These are phyloP conservation scores for Daldinia eschscholtzii DNA, from an alignment of 2,329 filamentous ascomycete genomes.

Conservation along the genomic window DNA sequence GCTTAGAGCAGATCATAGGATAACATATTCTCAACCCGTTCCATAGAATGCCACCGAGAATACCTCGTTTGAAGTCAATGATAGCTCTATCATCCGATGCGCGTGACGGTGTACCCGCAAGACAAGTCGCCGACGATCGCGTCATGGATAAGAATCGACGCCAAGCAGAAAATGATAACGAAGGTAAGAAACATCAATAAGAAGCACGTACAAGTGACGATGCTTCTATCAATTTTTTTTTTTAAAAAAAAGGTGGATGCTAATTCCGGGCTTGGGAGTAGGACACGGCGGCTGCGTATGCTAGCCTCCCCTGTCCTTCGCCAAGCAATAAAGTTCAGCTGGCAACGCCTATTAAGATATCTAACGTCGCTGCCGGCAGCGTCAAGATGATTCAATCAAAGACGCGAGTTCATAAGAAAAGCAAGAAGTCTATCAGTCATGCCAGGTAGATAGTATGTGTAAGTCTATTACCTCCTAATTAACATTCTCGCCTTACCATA, in stretches of 20 bases:
- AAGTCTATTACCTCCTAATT: constrained; percentile 1
- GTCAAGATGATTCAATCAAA: constrained; percentile 26
- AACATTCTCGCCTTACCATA: neutral
- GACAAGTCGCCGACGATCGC: constrained; percentile 6
- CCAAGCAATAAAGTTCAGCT: constrained; percentile 17
- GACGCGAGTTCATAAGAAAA: constrained; percentile 4
- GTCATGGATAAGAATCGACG: constrained; percentile 1
- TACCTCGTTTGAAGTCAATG: constrained; percentile 23
- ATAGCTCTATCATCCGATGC: constrained; percentile 18
- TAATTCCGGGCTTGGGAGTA: constrained; percentile 21
- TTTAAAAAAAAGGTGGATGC: neutral
- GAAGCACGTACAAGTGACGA: no score
- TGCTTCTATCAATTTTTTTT: neutral
- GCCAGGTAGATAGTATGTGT: neutral
- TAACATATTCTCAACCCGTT: neutral
- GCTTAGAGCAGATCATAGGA: constrained; percentile 1
- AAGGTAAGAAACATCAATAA: constrained; percentile 11
- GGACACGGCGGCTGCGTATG: constrained; percentile 19
- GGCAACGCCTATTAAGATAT: constrained; percentile 34
- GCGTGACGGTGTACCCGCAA: constrained; percentile 2
- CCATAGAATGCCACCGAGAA: constrained; percentile 25
- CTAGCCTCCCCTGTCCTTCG: constrained; percentile 17
- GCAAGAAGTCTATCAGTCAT: constrained; percentile 4
- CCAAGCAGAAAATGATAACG: neutral
- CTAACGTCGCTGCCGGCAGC: constrained; percentile 30